Conservation (phyloP, 371 early-diverging fungal genomes). For the Actinomucor elegans region DNA sequence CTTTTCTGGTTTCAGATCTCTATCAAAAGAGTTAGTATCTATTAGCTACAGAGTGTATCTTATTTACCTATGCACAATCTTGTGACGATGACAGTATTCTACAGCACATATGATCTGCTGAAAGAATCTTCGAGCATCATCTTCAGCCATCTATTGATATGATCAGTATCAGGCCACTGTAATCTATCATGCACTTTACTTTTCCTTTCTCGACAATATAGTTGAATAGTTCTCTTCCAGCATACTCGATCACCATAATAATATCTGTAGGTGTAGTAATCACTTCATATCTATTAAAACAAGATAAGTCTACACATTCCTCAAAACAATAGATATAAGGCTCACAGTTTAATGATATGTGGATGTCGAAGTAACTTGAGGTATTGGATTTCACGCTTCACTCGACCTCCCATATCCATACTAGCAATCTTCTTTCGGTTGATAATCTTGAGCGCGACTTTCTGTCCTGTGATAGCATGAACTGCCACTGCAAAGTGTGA, state of each 20-base stretch:
- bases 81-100: conserved; percentile 97
- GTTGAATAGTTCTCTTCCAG: conserved; percentile 94
- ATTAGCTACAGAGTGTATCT: background rate
- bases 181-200: conserved; percentile 38
- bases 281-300: conserved; percentile 81
- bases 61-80: conserved; percentile 90
- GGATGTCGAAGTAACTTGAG: conserved; percentile 93
- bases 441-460: conserved; percentile 96
- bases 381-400: conserved; percentile 97
- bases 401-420: conserved; percentile 91
- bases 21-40: conserved; percentile 26
- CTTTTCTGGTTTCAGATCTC: conserved; percentile 87
- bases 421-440: conserved; percentile 87
- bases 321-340: background rate
- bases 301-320: background rate
- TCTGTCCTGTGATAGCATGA: conserved; percentile 89
- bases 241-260: conserved; percentile 97
- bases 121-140: conserved; percentile 90
- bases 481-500: conserved; percentile 78
- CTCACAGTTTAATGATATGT: conserved; percentile 96
- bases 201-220: conserved; percentile 94
- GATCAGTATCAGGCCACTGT: background rate
- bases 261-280: conserved; percentile 95
- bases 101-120: conserved; percentile 98
- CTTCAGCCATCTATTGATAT: conserved; percentile 74